Percentiles rank a stretch among this genome's conserved stretches.
phyloP scores from a whole-genome alignment of 345 rosid genomes.

The Lepidium didymum region DNA sequence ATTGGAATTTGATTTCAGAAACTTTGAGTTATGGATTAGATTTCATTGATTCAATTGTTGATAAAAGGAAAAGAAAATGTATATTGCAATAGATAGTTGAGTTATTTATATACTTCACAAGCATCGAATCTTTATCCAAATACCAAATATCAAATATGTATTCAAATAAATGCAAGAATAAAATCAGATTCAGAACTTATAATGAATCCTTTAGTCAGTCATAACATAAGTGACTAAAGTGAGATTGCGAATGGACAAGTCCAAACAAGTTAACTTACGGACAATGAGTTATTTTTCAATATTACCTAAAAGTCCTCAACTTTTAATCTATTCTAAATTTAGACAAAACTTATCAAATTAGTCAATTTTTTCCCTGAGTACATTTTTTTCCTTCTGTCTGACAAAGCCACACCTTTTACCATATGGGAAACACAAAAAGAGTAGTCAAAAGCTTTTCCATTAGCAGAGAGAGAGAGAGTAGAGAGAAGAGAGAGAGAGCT shows the following conservation, averaged over 20 bases:
- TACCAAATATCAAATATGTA: not conserved
- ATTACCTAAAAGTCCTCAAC: not conserved
- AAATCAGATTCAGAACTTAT: not conserved
- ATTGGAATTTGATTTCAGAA: no score
- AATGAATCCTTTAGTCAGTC: conserved; percentile 9
- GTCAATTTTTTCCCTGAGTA: not conserved
- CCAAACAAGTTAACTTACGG: conserved; percentile 6
- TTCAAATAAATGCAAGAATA: conserved; percentile 9
- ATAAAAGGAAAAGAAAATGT: no score
- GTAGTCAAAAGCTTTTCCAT: not conserved
- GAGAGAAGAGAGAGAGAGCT: not conserved
- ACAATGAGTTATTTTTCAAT: not conserved
- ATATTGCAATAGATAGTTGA: not conserved
- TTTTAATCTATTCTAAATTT: not conserved
- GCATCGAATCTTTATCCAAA: conserved; percentile 26
- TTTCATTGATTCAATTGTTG: no score
- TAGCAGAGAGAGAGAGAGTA: not conserved
- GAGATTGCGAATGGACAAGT: conserved; percentile 25
- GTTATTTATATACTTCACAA: conserved; percentile 17
- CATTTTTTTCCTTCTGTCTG: not conserved
- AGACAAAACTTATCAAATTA: not conserved
- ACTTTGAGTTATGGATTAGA: no score
- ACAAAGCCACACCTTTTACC: not conserved
- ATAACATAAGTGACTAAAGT: conserved; percentile 5
- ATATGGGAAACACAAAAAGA: conserved; percentile 8